phyloP scores from a whole-genome alignment of 345 rosid species.

The Gossypium rotundifolium region DNA sequence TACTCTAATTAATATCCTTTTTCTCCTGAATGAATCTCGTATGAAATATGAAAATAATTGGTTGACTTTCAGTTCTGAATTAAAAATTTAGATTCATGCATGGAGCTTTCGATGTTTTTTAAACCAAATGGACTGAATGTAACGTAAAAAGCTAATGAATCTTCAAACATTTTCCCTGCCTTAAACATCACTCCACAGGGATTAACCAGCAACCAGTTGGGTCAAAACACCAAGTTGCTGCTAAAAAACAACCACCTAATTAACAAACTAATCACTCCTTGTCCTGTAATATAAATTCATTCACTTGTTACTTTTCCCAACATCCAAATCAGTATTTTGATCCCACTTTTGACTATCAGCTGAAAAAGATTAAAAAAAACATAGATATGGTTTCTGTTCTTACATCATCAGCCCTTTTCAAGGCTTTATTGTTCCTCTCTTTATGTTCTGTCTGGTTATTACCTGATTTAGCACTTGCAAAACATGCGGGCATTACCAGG shows the following conservation, averaged over 20 bases:
- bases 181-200: slow-evolving; percentile 14
- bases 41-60: neutral
- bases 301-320: neutral
- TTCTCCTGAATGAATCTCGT: neutral
- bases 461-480: slow-evolving; percentile 3
- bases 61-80: neutral
- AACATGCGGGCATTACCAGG: slow-evolving; percentile 26
- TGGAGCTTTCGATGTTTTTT: neutral
- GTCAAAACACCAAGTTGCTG: neutral
- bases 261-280: neutral
- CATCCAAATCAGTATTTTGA: neutral
- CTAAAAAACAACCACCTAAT: neutral
- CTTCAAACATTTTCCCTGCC: neutral
- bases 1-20: neutral
- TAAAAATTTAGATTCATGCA: neutral
- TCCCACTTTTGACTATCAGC: neutral
- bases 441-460: slow-evolving; percentile 6
- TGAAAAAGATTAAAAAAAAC: neutral
- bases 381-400: slow-evolving; percentile 2
- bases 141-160: neutral
- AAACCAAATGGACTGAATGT: neutral
- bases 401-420: neutral
- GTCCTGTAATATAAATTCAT: slow-evolving; percentile 1
- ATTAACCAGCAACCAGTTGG: neutral
- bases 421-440: neutral